These are phyloP conservation scores for Laetiporus sulphureus DNA, from an alignment of 1,284 basidiomycete genomes.

Conservation along the genomic window DNA sequence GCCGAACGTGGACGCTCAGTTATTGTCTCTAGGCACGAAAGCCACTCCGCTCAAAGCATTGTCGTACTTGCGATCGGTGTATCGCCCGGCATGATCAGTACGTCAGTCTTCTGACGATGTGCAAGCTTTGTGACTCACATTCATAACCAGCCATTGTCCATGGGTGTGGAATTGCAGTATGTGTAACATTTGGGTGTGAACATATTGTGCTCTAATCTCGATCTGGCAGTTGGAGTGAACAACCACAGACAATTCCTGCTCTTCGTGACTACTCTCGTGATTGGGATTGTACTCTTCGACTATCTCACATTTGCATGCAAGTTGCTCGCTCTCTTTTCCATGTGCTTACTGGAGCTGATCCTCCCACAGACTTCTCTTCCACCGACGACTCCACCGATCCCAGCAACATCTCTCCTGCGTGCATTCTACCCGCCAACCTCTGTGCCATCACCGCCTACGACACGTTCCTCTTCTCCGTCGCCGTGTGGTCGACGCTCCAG, in stretches of 20 bases:
- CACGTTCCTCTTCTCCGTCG: slow-evolving; percentile 78
- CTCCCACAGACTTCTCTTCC: slow-evolving; percentile 42
- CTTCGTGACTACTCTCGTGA: slow-evolving; percentile 81
- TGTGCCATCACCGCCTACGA: slow-evolving; percentile 71
- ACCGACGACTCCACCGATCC: slow-evolving; percentile 33
- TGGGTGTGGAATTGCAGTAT: slow-evolving; percentile 99
- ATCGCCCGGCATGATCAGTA: slow-evolving; percentile 89
- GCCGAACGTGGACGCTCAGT: not conserved
- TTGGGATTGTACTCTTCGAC: slow-evolving; percentile 78
- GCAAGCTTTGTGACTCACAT: not conserved
- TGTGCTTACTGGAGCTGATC: slow-evolving; percentile 5
- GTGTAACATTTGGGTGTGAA: slow-evolving; percentile 22
- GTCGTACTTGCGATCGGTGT: slow-evolving; percentile 87
- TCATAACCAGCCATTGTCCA: slow-evolving; percentile 76
- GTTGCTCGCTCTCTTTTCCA: slow-evolving; percentile 24
- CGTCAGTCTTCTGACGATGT: slow-evolving; percentile 26
- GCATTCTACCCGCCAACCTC: slow-evolving; percentile 62
- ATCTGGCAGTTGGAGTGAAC: slow-evolving; percentile 72
- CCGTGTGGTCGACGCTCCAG: slow-evolving; percentile 85
- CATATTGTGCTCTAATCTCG: slow-evolving; percentile 5
- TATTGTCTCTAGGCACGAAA: slow-evolving; percentile 59
- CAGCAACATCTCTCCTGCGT: slow-evolving; percentile 45
- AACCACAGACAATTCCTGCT: slow-evolving; percentile 95
- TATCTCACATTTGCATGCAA: slow-evolving; percentile 78
- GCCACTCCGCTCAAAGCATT: slow-evolving; percentile 93